Conservation (phyloP, 768 basidiomycete species). For the Macrolepiota fuliginosa region DNA sequence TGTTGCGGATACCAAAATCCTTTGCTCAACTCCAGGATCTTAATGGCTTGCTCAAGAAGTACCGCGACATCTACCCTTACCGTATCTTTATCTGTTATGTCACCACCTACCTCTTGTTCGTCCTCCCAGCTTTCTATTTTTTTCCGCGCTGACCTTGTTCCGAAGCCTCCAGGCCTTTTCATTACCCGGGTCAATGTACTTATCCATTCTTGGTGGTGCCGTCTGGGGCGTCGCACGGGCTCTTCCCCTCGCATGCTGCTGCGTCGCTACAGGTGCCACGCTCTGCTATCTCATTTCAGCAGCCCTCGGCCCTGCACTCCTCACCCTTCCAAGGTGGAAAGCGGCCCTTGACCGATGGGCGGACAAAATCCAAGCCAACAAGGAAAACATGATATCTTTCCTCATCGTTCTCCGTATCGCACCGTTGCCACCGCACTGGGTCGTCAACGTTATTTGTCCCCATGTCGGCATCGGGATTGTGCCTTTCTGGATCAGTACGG, state of each 20-base stretch:
- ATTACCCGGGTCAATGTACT: slow-evolving; percentile 95
- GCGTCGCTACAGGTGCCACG: slow-evolving; percentile 87
- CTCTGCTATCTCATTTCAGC: slow-evolving; percentile 93
- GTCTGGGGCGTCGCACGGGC: slow-evolving; percentile 90
- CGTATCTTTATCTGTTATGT: slow-evolving; percentile 87
- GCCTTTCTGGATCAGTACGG: slow-evolving; percentile 89
- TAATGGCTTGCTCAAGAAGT: slow-evolving; percentile 86
- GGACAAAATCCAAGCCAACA: slow-evolving; percentile 72
- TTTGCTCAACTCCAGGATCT: slow-evolving; percentile 85
- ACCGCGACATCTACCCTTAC: slow-evolving; percentile 83
- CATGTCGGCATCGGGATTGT: slow-evolving; percentile 85
- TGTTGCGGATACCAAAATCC: slow-evolving; percentile 82
- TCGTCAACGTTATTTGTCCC: slow-evolving; percentile 89
- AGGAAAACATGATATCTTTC: slow-evolving; percentile 85
- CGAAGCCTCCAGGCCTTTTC: slow-evolving; percentile 92
- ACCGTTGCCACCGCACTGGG: slow-evolving; percentile 95
- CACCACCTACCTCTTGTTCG: slow-evolving; percentile 89
- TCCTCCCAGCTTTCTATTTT: slow-evolving; percentile 18
- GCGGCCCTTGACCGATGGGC: slow-evolving; percentile 81
- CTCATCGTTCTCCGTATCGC: slow-evolving; percentile 94
- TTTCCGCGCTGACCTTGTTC: slow-evolving; percentile 2
- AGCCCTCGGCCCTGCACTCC: slow-evolving; percentile 88
- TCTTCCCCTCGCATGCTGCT: slow-evolving; percentile 86
- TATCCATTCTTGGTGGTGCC: slow-evolving; percentile 94
- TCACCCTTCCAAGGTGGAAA: slow-evolving; percentile 84